Conservation (phyloP, 352 stramenopile genomes). For the Paralagenidium karlingii region DNA sequence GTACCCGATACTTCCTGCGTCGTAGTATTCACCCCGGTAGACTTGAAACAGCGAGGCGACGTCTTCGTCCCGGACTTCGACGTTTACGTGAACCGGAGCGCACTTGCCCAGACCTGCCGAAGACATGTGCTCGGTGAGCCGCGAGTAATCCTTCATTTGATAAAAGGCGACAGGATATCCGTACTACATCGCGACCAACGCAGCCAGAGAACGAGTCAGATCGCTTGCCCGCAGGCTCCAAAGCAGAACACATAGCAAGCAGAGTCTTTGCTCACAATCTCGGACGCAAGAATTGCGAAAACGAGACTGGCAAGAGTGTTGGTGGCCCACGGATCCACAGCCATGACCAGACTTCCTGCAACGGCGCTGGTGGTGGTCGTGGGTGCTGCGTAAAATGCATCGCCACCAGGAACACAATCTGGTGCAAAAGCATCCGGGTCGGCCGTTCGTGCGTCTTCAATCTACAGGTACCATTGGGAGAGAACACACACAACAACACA, state of each 20-base stretch:
- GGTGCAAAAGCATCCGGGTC: background rate
- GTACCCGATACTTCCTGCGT: constrained; percentile 18
- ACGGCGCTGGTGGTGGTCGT: constrained; percentile 4
- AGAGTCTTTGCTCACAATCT: constrained; percentile 14
- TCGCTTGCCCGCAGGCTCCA: too few species aligned
- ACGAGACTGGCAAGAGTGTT: constrained; percentile 25
- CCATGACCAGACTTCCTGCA: constrained; percentile 6
- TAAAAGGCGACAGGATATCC: too few species aligned
- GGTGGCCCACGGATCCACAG: constrained; percentile 9
- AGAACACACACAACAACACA: too few species aligned
- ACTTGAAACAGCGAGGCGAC: too few species aligned
- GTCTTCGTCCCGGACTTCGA: too few species aligned
- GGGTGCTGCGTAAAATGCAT: constrained; percentile 11
- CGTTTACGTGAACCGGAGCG: too few species aligned
- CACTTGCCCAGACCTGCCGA: too few species aligned
- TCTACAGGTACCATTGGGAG: background rate
- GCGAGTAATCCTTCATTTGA: too few species aligned
- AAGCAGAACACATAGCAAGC: background rate
- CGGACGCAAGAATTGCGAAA: constrained; percentile 29
- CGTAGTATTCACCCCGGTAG: too few species aligned
- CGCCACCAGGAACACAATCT: constrained; percentile 8
- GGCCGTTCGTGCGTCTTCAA: constrained; percentile 12
- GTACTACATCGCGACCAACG: too few species aligned
- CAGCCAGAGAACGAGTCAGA: too few species aligned
- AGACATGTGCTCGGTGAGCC: too few species aligned